Conservation (phyloP, 176 grass and related monocot species). For the Elaeis guineensis region DNA sequence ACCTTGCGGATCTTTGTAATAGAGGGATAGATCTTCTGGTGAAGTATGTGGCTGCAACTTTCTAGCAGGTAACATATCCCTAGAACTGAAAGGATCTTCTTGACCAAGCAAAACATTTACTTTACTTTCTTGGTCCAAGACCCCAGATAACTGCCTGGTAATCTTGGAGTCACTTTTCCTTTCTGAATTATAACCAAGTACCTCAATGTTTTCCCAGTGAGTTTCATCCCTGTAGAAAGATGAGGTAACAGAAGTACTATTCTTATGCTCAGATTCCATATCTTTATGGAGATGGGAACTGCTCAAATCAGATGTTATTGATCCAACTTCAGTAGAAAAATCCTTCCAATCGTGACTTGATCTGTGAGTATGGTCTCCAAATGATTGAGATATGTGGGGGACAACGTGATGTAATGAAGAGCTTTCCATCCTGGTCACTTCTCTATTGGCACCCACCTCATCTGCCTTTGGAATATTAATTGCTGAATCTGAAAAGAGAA, state of each 20-base stretch:
- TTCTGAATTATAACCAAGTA: not conserved
- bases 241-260: not conserved
- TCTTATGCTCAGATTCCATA: slow-evolving; percentile 1
- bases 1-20: slow-evolving; percentile 92
- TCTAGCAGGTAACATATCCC: slow-evolving; percentile 2
- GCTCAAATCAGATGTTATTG: not conserved
- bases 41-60: slow-evolving; percentile 46
- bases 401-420: slow-evolving; percentile 40
- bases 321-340: slow-evolving; percentile 5
- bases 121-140: slow-evolving; percentile 38
- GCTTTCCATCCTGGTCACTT: slow-evolving; percentile 29
- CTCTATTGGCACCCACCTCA: slow-evolving; percentile 29
- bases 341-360: slow-evolving; percentile 9
- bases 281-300: slow-evolving; percentile 8
- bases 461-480: slow-evolving; percentile 42
- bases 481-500: slow-evolving; percentile 20
- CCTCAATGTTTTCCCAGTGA: slow-evolving; percentile 5
- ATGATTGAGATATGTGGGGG: slow-evolving; percentile 50
- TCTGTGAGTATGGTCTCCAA: slow-evolving; percentile 42
- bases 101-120: slow-evolving; percentile 12
- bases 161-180: slow-evolving; percentile 25
- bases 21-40: slow-evolving; percentile 80
- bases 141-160: slow-evolving; percentile 31
- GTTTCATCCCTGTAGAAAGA: slow-evolving; percentile 14
- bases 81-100: slow-evolving; percentile 30